These are phyloP conservation scores for Podaxis mareebaensis DNA, from an alignment of 768 basidiomycete genomes.

Conservation along the genomic window DNA sequence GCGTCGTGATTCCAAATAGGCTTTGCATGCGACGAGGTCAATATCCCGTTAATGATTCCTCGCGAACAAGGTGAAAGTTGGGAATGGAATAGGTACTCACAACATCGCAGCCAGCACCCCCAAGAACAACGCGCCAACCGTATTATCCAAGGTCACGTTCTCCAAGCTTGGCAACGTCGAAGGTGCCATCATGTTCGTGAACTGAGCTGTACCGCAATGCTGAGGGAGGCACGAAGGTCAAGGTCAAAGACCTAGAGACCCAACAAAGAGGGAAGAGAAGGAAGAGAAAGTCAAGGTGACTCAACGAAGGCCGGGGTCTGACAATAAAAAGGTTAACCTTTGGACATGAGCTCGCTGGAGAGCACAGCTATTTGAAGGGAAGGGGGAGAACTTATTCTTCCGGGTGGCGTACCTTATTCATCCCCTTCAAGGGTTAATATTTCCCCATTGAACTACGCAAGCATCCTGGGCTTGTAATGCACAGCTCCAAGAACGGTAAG, in stretches of 20 bases:
- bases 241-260: background rate
- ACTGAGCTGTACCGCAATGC: background rate
- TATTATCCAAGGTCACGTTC: constrained; percentile 36
- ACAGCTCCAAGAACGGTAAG: constrained; percentile 10
- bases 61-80: background rate
- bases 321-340: constrained; percentile 2
- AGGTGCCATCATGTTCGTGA: constrained; percentile 21
- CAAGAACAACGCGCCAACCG: constrained; percentile 37
- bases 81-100: constrained; percentile 24
- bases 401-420: constrained; percentile 14
- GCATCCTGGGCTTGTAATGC: background rate
- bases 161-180: constrained; percentile 26
- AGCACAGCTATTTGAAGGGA: constrained; percentile 17
- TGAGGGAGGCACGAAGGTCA: background rate
- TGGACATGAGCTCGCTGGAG: background rate
- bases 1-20: constrained; percentile 39
- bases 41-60: background rate
- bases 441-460: background rate
- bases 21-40: constrained; percentile 22
- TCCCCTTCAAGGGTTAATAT: constrained; percentile 4
- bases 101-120: constrained; percentile 35
- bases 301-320: background rate
- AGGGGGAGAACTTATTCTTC: constrained; percentile 9
- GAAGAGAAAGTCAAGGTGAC: constrained; percentile 10
- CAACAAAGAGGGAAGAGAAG: background rate